A percentile compares a stretch with the other conserved stretches of the same genome.
Evolutionary conservation across 148 eudicot genomes (phyloP).

Genomic region (Fagopyrum tataricum): DNA sequence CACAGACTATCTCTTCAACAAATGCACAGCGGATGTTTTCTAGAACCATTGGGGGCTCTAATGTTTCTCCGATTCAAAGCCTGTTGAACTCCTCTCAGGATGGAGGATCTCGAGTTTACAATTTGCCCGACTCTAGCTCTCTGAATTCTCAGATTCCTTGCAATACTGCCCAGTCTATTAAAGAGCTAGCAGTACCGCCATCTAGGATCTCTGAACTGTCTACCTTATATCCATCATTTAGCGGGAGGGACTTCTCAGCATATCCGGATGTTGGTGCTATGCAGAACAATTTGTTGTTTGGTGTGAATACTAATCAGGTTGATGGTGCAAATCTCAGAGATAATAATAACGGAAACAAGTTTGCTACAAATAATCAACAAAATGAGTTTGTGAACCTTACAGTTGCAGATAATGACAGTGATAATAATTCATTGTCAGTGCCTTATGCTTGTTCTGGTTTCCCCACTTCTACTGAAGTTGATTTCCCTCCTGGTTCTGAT

Average conservation of each 20-base stretch:
- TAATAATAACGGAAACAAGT: background rate
- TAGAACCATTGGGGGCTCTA: conserved; percentile 29
- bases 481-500: conserved; percentile 48
- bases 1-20: conserved; percentile 23
- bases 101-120: conserved; percentile 45
- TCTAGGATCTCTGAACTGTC: conserved; percentile 48
- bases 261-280: conserved; percentile 50
- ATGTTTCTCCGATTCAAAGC: conserved; percentile 22
- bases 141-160: conserved; percentile 28
- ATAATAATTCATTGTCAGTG: conserved; percentile 37
- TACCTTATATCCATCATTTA: conserved; percentile 61
- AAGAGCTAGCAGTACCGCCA: conserved; percentile 37
- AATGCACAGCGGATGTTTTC: conserved; percentile 40
- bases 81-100: conserved; percentile 56
- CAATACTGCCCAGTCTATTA: conserved; percentile 17
- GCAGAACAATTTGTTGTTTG: conserved; percentile 55
- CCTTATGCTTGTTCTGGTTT: conserved; percentile 53
- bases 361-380: conserved; percentile 6
- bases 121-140: conserved; percentile 36
- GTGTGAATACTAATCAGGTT: conserved; percentile 60
- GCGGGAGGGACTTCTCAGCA: conserved; percentile 54
- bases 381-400: conserved; percentile 49
- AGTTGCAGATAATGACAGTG: conserved; percentile 28
- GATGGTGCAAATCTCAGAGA: conserved; percentile 46
- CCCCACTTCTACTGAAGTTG: conserved; percentile 42